Evolutionary conservation across 139 green algal species (phyloP).

Genomic region (Ettlia oleoabundans): DNA sequence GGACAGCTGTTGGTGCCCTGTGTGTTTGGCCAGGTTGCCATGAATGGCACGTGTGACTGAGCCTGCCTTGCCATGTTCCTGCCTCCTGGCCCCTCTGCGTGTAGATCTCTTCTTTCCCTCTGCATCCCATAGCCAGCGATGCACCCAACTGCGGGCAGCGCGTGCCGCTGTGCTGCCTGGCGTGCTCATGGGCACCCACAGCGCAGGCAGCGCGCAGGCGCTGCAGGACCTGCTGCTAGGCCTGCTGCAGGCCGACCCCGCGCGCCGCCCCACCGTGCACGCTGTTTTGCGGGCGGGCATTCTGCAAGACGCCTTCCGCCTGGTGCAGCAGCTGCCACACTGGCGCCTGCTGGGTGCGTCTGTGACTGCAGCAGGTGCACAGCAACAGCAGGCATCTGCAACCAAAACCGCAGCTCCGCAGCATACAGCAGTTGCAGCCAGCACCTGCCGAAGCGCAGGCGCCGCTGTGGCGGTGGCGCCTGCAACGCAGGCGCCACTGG

Average conservation of each 20-base stretch:
- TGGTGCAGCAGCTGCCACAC: slow-evolving; percentile 15
- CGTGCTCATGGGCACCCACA: slow-evolving; percentile 2
- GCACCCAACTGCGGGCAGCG: slow-evolving; percentile 10
- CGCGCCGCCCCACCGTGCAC: neutral
- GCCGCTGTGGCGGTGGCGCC: neutral
- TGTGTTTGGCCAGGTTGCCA: no score
- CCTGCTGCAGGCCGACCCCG: slow-evolving; percentile 36
- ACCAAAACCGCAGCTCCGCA: no score
- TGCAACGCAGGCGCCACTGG: neutral
- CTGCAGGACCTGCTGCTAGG: slow-evolving; percentile 36
- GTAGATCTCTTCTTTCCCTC: slow-evolving; percentile 31
- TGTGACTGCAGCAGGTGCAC: neutral
- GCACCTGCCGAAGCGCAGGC: no score
- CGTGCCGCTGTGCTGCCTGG: slow-evolving; percentile 4
- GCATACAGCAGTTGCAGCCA: no score
- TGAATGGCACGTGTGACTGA: no score
- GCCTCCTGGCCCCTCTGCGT: neutral
- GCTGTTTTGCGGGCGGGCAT: slow-evolving; percentile 21
- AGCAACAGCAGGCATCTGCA: neutral
- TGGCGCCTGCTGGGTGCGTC: slow-evolving; percentile 9
- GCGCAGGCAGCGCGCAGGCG: neutral
- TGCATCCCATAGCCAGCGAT: slow-evolving; percentile 6
- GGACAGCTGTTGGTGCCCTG: no score
- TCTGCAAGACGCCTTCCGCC: neutral
- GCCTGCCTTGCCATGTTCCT: no score